phyloP scores from a whole-genome alignment of 257 asterid genomes.

The Primulina huaijiensis region DNA sequence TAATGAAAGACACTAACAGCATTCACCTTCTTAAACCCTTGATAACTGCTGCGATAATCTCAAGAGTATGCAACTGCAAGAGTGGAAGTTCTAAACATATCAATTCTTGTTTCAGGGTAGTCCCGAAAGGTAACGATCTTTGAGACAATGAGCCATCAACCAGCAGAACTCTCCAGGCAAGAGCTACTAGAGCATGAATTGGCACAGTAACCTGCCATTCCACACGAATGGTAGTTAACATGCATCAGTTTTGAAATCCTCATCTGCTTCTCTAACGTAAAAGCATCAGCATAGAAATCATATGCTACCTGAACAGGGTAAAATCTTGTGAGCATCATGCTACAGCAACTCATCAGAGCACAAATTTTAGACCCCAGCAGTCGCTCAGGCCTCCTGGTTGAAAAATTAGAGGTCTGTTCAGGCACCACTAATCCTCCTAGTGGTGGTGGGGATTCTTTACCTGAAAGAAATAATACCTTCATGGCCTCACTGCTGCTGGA shows the following conservation, averaged over 20 bases:
- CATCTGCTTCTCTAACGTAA: conserved; percentile 9
- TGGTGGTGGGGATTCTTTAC: conserved; percentile 71
- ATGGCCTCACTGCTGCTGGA: conserved; percentile 44
- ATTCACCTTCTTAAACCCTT: conserved; percentile 69
- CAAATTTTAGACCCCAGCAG: conserved; percentile 65
- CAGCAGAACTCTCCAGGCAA: conserved; percentile 71
- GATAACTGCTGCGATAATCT: conserved; percentile 60
- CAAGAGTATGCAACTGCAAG: conserved; percentile 64
- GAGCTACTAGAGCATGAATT: conserved; percentile 50
- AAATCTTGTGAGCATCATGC: conserved; percentile 59
- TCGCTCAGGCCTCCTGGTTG: conserved; percentile 66
- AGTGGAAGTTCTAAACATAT: conserved; percentile 70
- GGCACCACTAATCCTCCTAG: conserved; percentile 55
- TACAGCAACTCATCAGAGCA: conserved; percentile 67
- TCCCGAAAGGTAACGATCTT: conserved; percentile 47
- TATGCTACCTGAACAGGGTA: conserved; percentile 73
- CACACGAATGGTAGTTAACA: conserved; percentile 13
- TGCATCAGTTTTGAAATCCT: conserved; percentile 12
- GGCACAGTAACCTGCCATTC: conserved; percentile 74
- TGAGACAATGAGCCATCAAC: conserved; percentile 63
- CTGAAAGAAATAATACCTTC: conserved; percentile 67
- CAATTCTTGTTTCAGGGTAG: conserved; percentile 58
- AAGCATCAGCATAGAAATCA: conserved; percentile 14
- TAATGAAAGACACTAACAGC: conserved; percentile 10
- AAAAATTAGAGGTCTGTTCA: conserved; percentile 39